phyloP scores from a whole-genome alignment of 2,329 filamentous ascomycete genomes.

The Chrysosporium queenslandicum region DNA sequence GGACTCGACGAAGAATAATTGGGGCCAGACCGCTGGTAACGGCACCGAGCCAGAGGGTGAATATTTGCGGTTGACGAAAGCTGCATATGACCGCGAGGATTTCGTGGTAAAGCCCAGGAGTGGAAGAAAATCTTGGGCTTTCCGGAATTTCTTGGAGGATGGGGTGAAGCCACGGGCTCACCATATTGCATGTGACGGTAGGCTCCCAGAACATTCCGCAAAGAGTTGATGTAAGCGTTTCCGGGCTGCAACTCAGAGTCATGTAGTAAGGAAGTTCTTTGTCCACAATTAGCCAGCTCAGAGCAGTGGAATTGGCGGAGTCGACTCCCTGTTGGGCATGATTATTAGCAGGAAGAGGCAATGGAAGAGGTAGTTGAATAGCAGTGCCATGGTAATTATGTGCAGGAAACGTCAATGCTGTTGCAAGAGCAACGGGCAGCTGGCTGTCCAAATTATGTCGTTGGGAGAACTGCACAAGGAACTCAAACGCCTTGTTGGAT shows the following conservation, averaged over 20 bases:
- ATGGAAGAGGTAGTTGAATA: not conserved
- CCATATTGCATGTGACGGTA: slow-evolving; percentile 8
- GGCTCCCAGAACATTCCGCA: slow-evolving; percentile 10
- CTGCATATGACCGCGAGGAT: slow-evolving; percentile 8
- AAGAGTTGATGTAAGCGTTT: slow-evolving; percentile 4
- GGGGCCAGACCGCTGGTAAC: slow-evolving; percentile 7
- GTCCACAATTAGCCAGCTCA: not conserved
- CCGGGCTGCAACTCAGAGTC: slow-evolving; percentile 7
- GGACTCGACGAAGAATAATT: not conserved
- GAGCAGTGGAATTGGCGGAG: not conserved
- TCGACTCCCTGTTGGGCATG: not conserved
- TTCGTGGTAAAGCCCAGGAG: slow-evolving; percentile 7
- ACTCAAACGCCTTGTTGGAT: not conserved
- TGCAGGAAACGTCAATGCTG: slow-evolving; percentile 8
- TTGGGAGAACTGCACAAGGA: slow-evolving; percentile 1
- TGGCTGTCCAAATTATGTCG: slow-evolving; percentile 8
- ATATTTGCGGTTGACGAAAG: not conserved
- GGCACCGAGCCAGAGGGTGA: slow-evolving; percentile 6
- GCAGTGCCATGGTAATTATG: slow-evolving; percentile 6
- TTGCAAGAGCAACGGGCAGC: slow-evolving; percentile 6
- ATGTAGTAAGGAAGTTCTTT: slow-evolving; percentile 8
- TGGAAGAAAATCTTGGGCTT: slow-evolving; percentile 1
- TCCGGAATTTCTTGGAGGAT: slow-evolving; percentile 8
- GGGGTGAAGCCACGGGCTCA: slow-evolving; percentile 9
- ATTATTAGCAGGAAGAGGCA: slow-evolving; percentile 3